Conservation (phyloP, 805 yeast genomes). For the Candida dendrica region DNA sequence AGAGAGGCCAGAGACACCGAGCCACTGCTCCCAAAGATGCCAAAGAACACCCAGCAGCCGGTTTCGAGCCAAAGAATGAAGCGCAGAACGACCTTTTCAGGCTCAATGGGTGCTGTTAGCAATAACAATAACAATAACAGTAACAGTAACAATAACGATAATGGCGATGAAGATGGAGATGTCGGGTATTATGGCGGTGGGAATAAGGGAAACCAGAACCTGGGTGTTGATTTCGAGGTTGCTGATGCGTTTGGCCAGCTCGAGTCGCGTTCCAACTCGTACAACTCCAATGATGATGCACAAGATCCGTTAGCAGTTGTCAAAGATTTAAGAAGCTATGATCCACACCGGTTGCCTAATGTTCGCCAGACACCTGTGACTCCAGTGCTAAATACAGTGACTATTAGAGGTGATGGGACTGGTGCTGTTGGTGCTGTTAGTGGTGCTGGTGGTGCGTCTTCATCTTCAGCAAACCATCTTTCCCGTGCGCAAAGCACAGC, state of each 20-base stretch:
- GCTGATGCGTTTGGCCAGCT: constrained; percentile 6
- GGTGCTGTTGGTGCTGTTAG: too few relatives aligned
- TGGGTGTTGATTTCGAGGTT: background rate
- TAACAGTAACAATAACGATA: too few relatives aligned
- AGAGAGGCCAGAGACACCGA: constrained; percentile 4
- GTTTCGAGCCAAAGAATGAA: background rate
- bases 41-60: too few relatives aligned
- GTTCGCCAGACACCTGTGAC: background rate
- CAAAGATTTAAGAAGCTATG: constrained; percentile 5
- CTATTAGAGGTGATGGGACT: too few relatives aligned
- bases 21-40: background rate
- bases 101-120: background rate
- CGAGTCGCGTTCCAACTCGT: constrained; percentile 5
- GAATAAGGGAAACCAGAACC: background rate
- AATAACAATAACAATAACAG: too few relatives aligned
- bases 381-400: too few relatives aligned
- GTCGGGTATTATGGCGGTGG: too few relatives aligned
- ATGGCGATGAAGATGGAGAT: too few relatives aligned
- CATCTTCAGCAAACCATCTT: background rate
- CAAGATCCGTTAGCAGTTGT: background rate
- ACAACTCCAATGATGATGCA: background rate
- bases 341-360: background rate
- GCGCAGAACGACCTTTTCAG: constrained; percentile 5
- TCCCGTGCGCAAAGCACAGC: background rate
- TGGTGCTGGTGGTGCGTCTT: background rate